A percentile compares a stretch with the other conserved stretches of the same genome.
These are phyloP conservation scores for Trichosporon sp. DNA, from an alignment of 1,284 basidiomycete species.

Conservation along the genomic window DNA sequence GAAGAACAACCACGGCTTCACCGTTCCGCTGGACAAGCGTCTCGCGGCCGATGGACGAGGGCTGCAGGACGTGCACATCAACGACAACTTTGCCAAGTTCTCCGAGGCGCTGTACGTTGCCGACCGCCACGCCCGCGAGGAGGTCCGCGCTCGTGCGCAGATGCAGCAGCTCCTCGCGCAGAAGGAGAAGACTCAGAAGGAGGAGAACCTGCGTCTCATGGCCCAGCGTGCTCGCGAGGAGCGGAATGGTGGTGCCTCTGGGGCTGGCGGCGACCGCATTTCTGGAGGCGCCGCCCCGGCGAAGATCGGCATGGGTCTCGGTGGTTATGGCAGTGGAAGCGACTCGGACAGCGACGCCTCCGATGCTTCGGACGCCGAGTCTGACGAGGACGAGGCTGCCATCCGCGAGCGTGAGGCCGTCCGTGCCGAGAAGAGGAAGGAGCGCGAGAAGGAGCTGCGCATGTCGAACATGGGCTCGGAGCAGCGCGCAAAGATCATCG, in stretches of 20 bases:
- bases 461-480: constrained; percentile 99
- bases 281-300: constrained; percentile 9
- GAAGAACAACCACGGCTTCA: constrained; percentile 99
- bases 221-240: constrained; percentile 95
- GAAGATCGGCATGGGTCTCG: constrained; percentile 60
- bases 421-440: constrained; percentile 82
- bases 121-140: constrained; percentile 96
- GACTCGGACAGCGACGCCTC: constrained; percentile 7
- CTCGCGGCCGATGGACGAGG: constrained; percentile 95
- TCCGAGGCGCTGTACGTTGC: constrained; percentile 93
- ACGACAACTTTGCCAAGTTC: constrained; percentile 99
- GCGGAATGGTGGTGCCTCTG: constrained; percentile 60
- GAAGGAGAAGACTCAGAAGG: constrained; percentile 95
- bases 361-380: constrained; percentile 2
- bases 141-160: constrained; percentile 88
- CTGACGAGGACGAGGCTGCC: constrained; percentile 71
- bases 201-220: constrained; percentile 88
- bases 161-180: constrained; percentile 98
- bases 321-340: constrained; percentile 66
- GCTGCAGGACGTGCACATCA: constrained; percentile 96
- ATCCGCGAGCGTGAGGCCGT: constrained; percentile 82
- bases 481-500: constrained; percentile 89
- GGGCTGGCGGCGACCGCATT: constrained; percentile 44
- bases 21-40: constrained; percentile 96
- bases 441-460: constrained; percentile 93